Evolutionary conservation across 306 rosid species (phyloP).

Genomic region (Pterocarpus macrocarpus): DNA sequence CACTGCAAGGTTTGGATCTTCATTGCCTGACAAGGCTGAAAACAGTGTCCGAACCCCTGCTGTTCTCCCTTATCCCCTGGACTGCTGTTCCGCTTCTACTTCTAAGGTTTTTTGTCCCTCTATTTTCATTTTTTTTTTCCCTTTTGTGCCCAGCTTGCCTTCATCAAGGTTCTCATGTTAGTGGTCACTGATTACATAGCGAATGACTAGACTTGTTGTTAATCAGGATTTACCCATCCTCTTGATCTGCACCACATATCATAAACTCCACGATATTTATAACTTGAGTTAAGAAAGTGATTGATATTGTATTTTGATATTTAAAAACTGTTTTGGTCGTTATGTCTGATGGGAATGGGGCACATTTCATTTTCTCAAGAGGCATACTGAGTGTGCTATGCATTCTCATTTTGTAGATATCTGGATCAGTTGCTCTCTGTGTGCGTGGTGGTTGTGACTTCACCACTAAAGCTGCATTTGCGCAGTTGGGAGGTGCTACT

Average conservation of each 20-base stretch:
- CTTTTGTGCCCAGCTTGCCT: background rate
- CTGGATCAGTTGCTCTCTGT: conserved; percentile 75
- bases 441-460: conserved; percentile 91
- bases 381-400: conserved; percentile 12
- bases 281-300: conserved; percentile 15
- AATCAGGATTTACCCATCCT: conserved; percentile 10
- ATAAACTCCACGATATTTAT: background rate
- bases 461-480: conserved; percentile 71
- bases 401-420: conserved; percentile 59
- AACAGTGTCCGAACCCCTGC: conserved; percentile 57
- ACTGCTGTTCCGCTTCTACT: conserved; percentile 75
- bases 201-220: background rate
- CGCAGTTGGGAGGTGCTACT: conserved; percentile 79
- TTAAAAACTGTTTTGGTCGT: background rate
- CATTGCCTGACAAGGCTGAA: conserved; percentile 62
- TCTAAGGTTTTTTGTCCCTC: conserved; percentile 57
- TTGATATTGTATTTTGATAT: conserved; percentile 3
- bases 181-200: background rate
- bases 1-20: conserved; percentile 83
- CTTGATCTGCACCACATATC: background rate
- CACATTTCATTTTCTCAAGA: conserved; percentile 10
- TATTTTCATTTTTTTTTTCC: background rate
- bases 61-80: conserved; percentile 64
- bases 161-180: background rate
- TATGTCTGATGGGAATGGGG: background rate